These are phyloP conservation scores for Camelina neglecta DNA, from an alignment of 345 rosid genomes.

Conservation along the genomic window DNA sequence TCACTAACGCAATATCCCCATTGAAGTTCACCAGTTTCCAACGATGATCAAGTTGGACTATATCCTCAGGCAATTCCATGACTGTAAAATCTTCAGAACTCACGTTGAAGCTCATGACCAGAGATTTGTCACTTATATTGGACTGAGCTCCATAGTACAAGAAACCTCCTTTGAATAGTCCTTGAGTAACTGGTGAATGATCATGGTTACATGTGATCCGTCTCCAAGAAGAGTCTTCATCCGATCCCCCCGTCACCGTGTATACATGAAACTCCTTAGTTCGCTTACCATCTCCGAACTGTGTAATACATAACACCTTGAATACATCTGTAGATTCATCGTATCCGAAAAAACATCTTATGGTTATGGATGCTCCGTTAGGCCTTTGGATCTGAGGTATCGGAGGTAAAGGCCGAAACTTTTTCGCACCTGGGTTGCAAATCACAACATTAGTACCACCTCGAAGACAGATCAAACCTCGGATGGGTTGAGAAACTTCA, in stretches of 20 bases:
- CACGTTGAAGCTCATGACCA: neutral
- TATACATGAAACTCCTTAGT: neutral
- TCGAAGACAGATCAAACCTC: conserved; percentile 4
- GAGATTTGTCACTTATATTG: neutral
- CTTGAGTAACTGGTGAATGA: neutral
- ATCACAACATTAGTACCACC: neutral
- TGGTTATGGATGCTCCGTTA: too few relatives aligned
- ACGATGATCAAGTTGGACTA: neutral
- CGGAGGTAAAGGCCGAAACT: neutral
- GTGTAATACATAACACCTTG: conserved; percentile 13
- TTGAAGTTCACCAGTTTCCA: neutral
- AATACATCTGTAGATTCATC: neutral
- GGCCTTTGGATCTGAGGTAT: neutral
- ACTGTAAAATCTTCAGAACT: neutral
- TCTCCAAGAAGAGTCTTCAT: conserved; percentile 9
- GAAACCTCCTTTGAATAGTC: neutral
- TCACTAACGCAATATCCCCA: neutral
- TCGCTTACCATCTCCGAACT: too few relatives aligned
- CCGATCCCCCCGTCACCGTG: neutral
- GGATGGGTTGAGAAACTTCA: neutral
- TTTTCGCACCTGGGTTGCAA: neutral
- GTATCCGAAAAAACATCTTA: neutral
- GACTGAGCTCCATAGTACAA: conserved; percentile 4
- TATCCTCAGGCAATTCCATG: neutral
- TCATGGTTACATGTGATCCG: neutral